A percentile compares a stretch with the other conserved stretches of the same genome.
These are phyloP conservation scores for Phytophthora kernoviae DNA, from an alignment of 352 stramenopile species.

Conservation along the genomic window DNA sequence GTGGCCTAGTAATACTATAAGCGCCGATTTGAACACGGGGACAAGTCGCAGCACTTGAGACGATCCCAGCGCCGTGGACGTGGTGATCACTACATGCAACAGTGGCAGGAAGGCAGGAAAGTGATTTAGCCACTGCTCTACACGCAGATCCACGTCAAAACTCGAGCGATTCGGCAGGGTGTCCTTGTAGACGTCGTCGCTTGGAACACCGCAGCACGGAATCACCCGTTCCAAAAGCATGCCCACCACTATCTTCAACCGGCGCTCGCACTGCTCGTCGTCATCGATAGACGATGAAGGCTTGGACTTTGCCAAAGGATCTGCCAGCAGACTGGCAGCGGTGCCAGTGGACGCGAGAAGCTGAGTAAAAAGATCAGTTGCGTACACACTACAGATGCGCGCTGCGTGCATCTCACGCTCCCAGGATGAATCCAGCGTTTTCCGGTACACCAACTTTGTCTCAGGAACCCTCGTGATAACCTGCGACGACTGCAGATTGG, in stretches of 20 bases:
- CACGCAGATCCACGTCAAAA: conserved; percentile 78
- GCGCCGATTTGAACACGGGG: conserved; percentile 74
- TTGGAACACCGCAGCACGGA: conserved; percentile 79
- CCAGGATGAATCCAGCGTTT: conserved; percentile 73
- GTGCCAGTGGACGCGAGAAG: conserved; percentile 38
- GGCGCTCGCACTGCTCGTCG: conserved; percentile 49
- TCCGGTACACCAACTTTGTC: conserved; percentile 64
- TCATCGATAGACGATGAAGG: conserved; percentile 18
- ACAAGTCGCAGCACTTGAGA: conserved; percentile 59
- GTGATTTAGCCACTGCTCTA: conserved; percentile 87
- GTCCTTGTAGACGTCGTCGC: conserved; percentile 85
- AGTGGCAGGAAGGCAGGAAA: conserved; percentile 77
- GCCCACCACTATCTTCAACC: conserved; percentile 62
- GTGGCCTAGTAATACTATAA: conserved; percentile 77
- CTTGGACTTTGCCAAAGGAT: conserved; percentile 2
- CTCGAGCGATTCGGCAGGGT: conserved; percentile 80
- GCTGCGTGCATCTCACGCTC: conserved; percentile 71
- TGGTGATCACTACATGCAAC: conserved; percentile 48
- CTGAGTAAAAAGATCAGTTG: conserved; percentile 56
- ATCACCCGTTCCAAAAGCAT: conserved; percentile 76
- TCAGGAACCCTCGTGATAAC: conserved; percentile 70
- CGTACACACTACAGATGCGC: conserved; percentile 58
- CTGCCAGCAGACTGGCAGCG: conserved; percentile 12
- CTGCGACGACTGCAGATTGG: conserved; percentile 76
- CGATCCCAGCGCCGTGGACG: conserved; percentile 41